These are phyloP conservation scores for Linderina pennispora DNA, from an alignment of 192 early-diverging fungal species.

Conservation along the genomic window DNA sequence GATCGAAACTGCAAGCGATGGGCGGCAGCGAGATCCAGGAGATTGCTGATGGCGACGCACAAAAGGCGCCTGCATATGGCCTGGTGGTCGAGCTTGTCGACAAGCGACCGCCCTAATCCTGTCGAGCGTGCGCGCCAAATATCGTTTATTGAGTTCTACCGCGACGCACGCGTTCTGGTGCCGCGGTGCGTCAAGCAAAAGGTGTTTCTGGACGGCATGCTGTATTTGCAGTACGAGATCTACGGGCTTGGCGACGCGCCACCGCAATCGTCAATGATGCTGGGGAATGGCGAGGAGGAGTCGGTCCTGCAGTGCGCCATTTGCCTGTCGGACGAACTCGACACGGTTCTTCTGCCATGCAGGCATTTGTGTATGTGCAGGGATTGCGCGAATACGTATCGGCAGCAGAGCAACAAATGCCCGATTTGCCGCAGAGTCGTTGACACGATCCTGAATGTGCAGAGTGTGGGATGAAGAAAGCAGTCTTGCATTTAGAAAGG, in stretches of 20 bases:
- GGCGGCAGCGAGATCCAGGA: conserved; percentile 30
- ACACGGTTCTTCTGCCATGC: conserved; percentile 71
- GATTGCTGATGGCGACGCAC: conserved; percentile 1
- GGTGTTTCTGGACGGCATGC: conserved; percentile 17
- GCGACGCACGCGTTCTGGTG: conserved; percentile 21
- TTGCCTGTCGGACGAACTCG: conserved; percentile 67
- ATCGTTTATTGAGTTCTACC: conserved; percentile 36
- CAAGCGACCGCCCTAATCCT: neutral
- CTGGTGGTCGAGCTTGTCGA: conserved; percentile 38
- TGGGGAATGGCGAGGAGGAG: conserved; percentile 38
- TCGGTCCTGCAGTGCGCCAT: conserved; percentile 70
- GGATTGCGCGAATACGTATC: conserved; percentile 64
- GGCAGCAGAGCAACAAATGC: conserved; percentile 48
- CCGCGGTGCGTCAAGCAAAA: conserved; percentile 43
- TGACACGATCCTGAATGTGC: conserved; percentile 31
- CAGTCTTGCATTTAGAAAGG: neutral
- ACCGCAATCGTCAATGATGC: conserved; percentile 1
- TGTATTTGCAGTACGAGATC: conserved; percentile 38
- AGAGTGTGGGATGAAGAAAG: conserved; percentile 1
- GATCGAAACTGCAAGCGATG: neutral
- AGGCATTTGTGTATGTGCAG: conserved; percentile 77
- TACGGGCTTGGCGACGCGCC: conserved; percentile 33
- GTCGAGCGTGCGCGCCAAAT: conserved; percentile 17
- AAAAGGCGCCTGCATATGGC: conserved; percentile 34
- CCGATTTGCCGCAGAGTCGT: conserved; percentile 42